Base-by-base conservation (phyloP, 2,329 filamentous ascomycete genomes). In the Calonectria pauciramosa region DNA sequence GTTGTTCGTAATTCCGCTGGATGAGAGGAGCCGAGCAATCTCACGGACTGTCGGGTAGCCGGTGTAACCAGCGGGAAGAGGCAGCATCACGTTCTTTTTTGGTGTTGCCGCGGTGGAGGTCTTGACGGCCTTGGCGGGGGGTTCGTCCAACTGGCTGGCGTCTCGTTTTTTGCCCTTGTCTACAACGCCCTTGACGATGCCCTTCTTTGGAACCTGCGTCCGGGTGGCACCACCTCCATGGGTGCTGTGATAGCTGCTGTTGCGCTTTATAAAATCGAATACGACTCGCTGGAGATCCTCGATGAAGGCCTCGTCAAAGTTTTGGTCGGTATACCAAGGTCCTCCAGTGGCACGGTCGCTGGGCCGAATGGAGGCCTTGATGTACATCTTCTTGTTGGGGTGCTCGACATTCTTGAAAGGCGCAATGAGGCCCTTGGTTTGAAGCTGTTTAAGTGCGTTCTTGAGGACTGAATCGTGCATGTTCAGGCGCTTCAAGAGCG, bases 351-450 rank as follows among this genome's bases (percentile, higher is more conserved):
- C 95, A 75, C 97, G 94, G 76, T 98, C 96, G 69, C 94, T 95
- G 0, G 97, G 96, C 14, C 93, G 92, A 75, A 99, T 91, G 76
- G 93, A 93, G 69, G 93, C 92, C 82, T 98, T 93, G 90, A 99
- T 98, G 89, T 97, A 99, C 91, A 98, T 98, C 86, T 98, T 98
- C 83, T 97, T 94, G 78, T 93, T 94, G 34, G 95, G 95, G 82
- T 94, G 93, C 86, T 98, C 96, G 85, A 98, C 96, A 84, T 94
- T 97, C 86, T 96, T 97, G 86, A 99, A 96, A 72, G 93, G 92
- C 81, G 94, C 94, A 84, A 99, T 96, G 83, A 97, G 92, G 44
- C 93, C 92, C 83, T 95, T 96, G 49, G 90, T 87, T 84, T 97
- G 94, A 75, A 99, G 92, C 76, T 93, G 92, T 87, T 97, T 98